Percentiles rank a stretch among this genome's conserved stretches.
phyloP scores from a whole-genome alignment of 2,329 filamentous ascomycete genomes.

The Aspergillus amoenus region DNA sequence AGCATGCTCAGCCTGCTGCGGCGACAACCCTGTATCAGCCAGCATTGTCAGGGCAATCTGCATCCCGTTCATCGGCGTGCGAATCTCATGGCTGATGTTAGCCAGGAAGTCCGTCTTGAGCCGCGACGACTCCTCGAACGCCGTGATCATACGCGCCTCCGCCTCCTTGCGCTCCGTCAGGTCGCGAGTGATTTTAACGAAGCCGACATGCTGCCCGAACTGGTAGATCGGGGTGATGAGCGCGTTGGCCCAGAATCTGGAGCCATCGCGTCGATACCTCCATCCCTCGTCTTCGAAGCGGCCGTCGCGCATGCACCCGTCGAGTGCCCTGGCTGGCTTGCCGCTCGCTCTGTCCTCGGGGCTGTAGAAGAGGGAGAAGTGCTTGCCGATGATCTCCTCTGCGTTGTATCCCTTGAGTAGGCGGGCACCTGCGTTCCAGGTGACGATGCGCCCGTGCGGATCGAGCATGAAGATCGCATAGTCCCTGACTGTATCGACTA shows the following conservation, averaged over 20 bases:
- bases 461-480: slow-evolving; percentile 65
- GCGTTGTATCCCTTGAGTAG: slow-evolving; percentile 56
- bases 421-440: slow-evolving; percentile 59
- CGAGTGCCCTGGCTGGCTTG: slow-evolving; percentile 55
- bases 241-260: slow-evolving; percentile 61
- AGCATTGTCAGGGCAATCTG: slow-evolving; percentile 59
- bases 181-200: slow-evolving; percentile 60
- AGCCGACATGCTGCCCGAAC: slow-evolving; percentile 54
- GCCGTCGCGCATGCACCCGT: slow-evolving; percentile 55
- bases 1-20: slow-evolving; percentile 57
- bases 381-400: slow-evolving; percentile 57
- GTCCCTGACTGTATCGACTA: slow-evolving; percentile 61
- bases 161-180: slow-evolving; percentile 56
- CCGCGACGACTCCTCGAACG: slow-evolving; percentile 63
- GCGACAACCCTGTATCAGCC: slow-evolving; percentile 53
- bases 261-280: slow-evolving; percentile 60
- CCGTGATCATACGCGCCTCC: slow-evolving; percentile 55
- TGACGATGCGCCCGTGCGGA: slow-evolving; percentile 54
- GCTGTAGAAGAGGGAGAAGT: slow-evolving; percentile 60
- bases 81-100: slow-evolving; percentile 65
- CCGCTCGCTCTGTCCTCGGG: slow-evolving; percentile 49
- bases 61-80: slow-evolving; percentile 65
- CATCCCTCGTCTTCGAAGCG: slow-evolving; percentile 61
- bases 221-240: slow-evolving; percentile 58
- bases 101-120: slow-evolving; percentile 62